phyloP scores from a whole-genome alignment of 2,329 filamentous ascomycete species.

The Dothideomycetidae sp. region DNA sequence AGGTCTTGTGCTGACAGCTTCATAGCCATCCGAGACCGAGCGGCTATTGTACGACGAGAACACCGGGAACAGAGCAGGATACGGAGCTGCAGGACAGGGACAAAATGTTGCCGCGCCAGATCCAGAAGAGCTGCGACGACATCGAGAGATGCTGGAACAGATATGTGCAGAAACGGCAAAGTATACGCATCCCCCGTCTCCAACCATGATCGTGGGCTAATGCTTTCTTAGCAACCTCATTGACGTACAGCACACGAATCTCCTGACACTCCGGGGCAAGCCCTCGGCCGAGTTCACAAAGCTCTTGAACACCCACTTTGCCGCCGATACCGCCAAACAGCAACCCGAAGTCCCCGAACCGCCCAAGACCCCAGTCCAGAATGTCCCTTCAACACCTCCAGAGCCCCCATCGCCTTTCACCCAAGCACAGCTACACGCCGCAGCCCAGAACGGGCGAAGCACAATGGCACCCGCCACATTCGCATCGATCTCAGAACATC shows the following conservation, averaged over 20 bases:
- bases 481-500: background rate
- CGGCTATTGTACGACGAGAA: slow-evolving; percentile 31
- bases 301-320: slow-evolving; percentile 30
- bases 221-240: slow-evolving; percentile 32
- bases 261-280: slow-evolving; percentile 24
- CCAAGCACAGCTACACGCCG: slow-evolving; percentile 6
- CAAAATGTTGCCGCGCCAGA: slow-evolving; percentile 28
- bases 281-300: slow-evolving; percentile 26
- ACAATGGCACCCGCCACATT: background rate
- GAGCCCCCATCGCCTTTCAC: slow-evolving; percentile 9
- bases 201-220: background rate
- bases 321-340: slow-evolving; percentile 1
- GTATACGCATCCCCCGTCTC: slow-evolving; percentile 20
- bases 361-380: slow-evolving; percentile 4
- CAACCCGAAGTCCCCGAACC: background rate
- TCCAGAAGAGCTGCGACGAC: slow-evolving; percentile 34
- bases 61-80: slow-evolving; percentile 27
- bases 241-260: slow-evolving; percentile 32
- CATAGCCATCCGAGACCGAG: slow-evolving; percentile 32
- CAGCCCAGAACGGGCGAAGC: slow-evolving; percentile 3
- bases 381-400: background rate
- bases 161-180: slow-evolving; percentile 36
- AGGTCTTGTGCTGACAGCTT: slow-evolving; percentile 13
- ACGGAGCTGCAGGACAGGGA: slow-evolving; percentile 28
- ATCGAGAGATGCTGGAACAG: slow-evolving; percentile 34